Percentiles rank a stretch among this genome's conserved stretches.
Conservation (phyloP, 768 basidiomycete species). For the Boletus bicolor region DNA sequence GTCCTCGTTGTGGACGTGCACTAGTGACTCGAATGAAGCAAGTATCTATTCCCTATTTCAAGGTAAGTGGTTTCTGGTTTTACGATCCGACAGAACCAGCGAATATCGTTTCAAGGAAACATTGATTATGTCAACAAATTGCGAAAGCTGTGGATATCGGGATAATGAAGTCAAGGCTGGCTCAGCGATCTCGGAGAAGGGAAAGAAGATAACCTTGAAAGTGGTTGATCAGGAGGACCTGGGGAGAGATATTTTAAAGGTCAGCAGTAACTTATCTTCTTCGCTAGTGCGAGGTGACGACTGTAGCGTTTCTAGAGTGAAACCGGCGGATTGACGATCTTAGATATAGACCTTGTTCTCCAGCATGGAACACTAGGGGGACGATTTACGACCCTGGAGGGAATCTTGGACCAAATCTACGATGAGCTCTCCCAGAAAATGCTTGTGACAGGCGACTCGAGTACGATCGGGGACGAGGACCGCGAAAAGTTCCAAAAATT, state of each 20-base stretch:
- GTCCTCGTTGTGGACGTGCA: slow-evolving; percentile 82
- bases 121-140: slow-evolving; percentile 98
- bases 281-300: background rate
- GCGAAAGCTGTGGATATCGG: slow-evolving; percentile 90
- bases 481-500: slow-evolving; percentile 70
- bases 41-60: slow-evolving; percentile 95
- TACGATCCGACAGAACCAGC: background rate
- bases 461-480: slow-evolving; percentile 38
- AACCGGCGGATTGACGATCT: slow-evolving; percentile 83
- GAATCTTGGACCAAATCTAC: slow-evolving; percentile 90
- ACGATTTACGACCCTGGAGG: slow-evolving; percentile 96
- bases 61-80: slow-evolving; percentile 44
- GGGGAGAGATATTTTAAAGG: slow-evolving; percentile 91
- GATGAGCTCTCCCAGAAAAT: slow-evolving; percentile 91
- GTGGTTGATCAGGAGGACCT: slow-evolving; percentile 93
- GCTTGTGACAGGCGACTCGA: slow-evolving; percentile 70
- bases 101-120: slow-evolving; percentile 60
- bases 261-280: slow-evolving; percentile 30
- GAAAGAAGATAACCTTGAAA: slow-evolving; percentile 83
- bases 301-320: slow-evolving; percentile 64
- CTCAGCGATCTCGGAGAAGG: slow-evolving; percentile 80
- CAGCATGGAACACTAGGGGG: slow-evolving; percentile 94
- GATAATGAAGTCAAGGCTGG: slow-evolving; percentile 99
- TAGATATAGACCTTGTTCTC: slow-evolving; percentile 91
- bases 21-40: slow-evolving; percentile 94